A percentile compares a stretch with the other conserved stretches of the same genome.
phyloP scores from a whole-genome alignment of 768 basidiomycete genomes.

The Chalciporus piperatus region DNA sequence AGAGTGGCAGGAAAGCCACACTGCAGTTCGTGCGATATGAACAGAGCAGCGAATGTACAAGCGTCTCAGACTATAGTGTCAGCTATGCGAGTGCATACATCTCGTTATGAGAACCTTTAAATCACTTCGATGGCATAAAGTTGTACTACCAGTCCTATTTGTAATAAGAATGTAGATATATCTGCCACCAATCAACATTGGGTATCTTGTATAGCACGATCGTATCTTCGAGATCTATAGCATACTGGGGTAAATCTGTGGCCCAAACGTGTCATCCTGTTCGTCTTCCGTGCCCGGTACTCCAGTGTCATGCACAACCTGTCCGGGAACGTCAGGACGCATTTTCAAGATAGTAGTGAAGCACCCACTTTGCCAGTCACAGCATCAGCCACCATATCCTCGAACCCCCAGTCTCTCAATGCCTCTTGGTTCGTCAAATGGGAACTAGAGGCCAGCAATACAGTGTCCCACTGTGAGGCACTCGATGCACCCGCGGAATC shows the following conservation, averaged over 20 bases:
- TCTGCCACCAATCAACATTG: background rate
- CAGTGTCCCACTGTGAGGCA: slow-evolving; percentile 42
- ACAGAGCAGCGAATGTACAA: slow-evolving; percentile 79
- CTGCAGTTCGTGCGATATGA: slow-evolving; percentile 90
- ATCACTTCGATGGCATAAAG: background rate
- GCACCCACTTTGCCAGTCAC: slow-evolving; percentile 55
- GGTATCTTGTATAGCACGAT: background rate
- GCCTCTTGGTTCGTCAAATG: slow-evolving; percentile 56
- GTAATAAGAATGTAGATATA: slow-evolving; percentile 1
- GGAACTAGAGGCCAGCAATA: slow-evolving; percentile 49
- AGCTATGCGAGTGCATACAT: slow-evolving; percentile 94
- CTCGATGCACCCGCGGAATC: slow-evolving; percentile 33
- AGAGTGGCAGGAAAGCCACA: slow-evolving; percentile 30
- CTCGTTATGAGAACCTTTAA: slow-evolving; percentile 37
- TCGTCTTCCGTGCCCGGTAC: slow-evolving; percentile 64
- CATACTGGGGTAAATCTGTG: slow-evolving; percentile 36
- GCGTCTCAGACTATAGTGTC: slow-evolving; percentile 79
- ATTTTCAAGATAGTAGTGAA: background rate
- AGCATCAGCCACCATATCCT: slow-evolving; percentile 53
- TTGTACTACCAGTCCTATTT: slow-evolving; percentile 1
- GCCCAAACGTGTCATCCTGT: slow-evolving; percentile 53
- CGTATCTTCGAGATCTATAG: slow-evolving; percentile 7
- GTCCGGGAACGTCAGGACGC: slow-evolving; percentile 2
- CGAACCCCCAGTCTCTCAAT: slow-evolving; percentile 78
- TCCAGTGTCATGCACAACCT: slow-evolving; percentile 74